Evolutionary conservation across 192 early-diverging fungal species (phyloP), one percentile per base, ranked within the genome.

Genomic region (Entomortierella parvispora): DNA sequence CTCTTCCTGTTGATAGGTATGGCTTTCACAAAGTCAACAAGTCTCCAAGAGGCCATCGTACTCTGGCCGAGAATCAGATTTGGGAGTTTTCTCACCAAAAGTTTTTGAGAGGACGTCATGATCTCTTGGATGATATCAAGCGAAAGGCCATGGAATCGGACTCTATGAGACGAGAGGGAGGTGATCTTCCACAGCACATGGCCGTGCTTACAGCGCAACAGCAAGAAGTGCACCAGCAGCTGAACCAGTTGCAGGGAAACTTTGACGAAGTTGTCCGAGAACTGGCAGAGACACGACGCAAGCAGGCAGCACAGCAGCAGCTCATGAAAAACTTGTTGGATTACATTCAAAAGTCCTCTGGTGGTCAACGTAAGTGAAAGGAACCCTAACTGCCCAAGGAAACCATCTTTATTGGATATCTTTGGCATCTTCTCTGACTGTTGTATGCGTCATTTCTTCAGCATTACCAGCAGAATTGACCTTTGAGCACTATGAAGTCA

Each of bases 11-110:
- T 49, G 37, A 44, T 60, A 87, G 85, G 83, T 92, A 93, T 71
- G 92, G 93, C 46, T 96, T 96, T 70, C 93, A 94, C 83, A 96
- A 96, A 79, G 89, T 95, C 22, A 96, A 95, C 86, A 95, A 95
- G 71, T 93, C 92, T 58, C 92, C 93, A 33, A 83, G 93, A 49
- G 91, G 93, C 6, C 91, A 93, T 69, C 86, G 93, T 46, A 93
- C 93, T 12, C 76, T 91, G 63, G 93, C 90, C 25, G 94, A 95
- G 72, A 94, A 95, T 82, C 94, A 95, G 74, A 92, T 94, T 71
- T 95, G 94, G 94, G 93, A 94, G 80, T 95, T 95, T 62, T 93
- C 90, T 49, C 93, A 95, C 58, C 86, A 88, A 77, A 93, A 93
- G 51, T 95, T 93, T 58, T 79, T 91, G 52, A 85, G 93, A 60